Evolutionary conservation across 805 yeast species (phyloP), one percentile per base, ranked within the genome.

Genomic region (Candida taoyuanica): DNA sequence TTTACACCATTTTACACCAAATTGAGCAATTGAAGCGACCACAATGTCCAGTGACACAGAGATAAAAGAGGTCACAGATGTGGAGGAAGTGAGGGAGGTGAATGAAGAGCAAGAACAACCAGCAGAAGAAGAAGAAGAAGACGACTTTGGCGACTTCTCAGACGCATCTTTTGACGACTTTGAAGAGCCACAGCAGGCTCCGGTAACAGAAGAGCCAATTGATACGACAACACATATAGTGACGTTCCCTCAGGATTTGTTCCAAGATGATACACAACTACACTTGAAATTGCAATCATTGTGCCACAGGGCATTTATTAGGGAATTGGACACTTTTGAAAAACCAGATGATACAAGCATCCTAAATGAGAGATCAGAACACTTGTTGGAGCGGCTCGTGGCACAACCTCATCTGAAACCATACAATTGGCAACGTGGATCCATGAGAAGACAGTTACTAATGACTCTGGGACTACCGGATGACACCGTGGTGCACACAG

Each of bases 401-500:
- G 63, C 64, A 8, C 39, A 66, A 13, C 76, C 78, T 0, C 67
- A 69, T 34, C 57, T 76, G 24, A 70, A 69, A 20, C 83, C 81
- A 1, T 70, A 79, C 14, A 79, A 78, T 42, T 86, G 95, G 95
- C 73, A 71, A 30, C 70, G 70, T 37, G 80, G 85, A 53, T 67
- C 77, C 15, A 70, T 83, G 17, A 73, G 88, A 35, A 73, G 82
- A 48, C 76, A 74, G 47, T 59, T 86, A 23, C 64, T 83, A 23
- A 64, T 80, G 15, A 72, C 78, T 20, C 62, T 86, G 31, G 88
- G 89, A 1, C 71, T 86, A 2, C 94, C 94, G 0, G 73, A 84
- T 29, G 81, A 81, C 49, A 62, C 42, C 0, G 23, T 81, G 13
- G 87, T 81, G 56, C 84, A 80, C 17, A 40, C 48, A 45, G 36